Percentiles rank a stretch among this genome's conserved stretches.
phyloP scores from a whole-genome alignment of 352 stramenopile species.

The Phytophthora pluvialis region DNA sequence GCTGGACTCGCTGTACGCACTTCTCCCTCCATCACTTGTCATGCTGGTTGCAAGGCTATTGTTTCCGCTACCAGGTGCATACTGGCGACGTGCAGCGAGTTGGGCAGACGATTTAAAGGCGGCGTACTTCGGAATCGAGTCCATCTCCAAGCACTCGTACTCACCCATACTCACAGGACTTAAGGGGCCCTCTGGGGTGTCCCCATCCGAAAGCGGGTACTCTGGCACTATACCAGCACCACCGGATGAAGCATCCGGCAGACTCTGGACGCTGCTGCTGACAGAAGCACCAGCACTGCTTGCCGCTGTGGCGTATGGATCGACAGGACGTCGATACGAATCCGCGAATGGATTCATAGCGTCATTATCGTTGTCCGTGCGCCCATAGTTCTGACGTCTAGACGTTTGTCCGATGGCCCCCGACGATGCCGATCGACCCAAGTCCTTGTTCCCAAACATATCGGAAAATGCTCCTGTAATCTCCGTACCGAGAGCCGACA shows the following conservation, averaged over 20 bases:
- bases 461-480: conserved; percentile 37
- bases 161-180: conserved; percentile 66
- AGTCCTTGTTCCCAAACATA: conserved; percentile 37
- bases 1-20: conserved; percentile 29
- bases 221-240: conserved; percentile 2
- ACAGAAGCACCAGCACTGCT: conserved; percentile 29
- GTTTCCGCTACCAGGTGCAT: conserved; percentile 11
- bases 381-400: conserved; percentile 8
- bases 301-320: conserved; percentile 26
- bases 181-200: conserved; percentile 35
- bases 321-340: conserved; percentile 52
- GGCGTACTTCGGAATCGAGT: conserved; percentile 77
- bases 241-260: conserved; percentile 18
- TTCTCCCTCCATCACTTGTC: conserved; percentile 33
- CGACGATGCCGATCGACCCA: conserved; percentile 10
- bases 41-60: conserved; percentile 30
- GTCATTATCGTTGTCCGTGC: conserved; percentile 54
- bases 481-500: conserved; percentile 35
- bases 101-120: conserved; percentile 66
- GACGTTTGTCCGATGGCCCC: conserved; percentile 10
- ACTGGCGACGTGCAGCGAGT: conserved; percentile 30
- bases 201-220: conserved; percentile 30
- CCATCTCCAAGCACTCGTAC: conserved; percentile 78
- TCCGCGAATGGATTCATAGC: conserved; percentile 71
- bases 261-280: conserved; percentile 30